Conservation (phyloP, 106 monocot species). For the Dendrobium officinale region DNA sequence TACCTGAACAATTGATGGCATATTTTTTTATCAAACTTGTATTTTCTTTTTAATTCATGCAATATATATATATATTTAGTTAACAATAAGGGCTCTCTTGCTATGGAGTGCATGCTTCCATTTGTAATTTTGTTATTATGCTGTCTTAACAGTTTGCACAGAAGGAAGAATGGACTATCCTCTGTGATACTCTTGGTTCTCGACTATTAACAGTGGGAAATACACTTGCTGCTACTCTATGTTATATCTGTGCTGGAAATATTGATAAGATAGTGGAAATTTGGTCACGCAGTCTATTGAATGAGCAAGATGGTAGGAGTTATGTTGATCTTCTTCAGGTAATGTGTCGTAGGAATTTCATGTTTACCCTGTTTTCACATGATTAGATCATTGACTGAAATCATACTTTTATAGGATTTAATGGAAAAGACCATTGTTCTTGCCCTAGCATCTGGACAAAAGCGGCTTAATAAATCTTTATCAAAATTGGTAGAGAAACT, state of each 20-base stretch:
- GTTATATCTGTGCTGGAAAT: constrained; percentile 96
- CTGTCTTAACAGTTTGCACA: constrained; percentile 60
- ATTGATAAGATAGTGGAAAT: constrained; percentile 95
- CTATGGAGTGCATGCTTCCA: not conserved
- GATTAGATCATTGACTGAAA: not conserved
- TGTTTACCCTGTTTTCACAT: not conserved
- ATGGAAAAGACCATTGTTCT: constrained; percentile 94
- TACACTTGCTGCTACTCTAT: constrained; percentile 87
- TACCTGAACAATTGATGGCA: not conserved
- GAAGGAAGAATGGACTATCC: constrained; percentile 82
- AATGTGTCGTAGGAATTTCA: not conserved
- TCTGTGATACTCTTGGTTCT: constrained; percentile 91
- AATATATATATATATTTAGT: not conserved
- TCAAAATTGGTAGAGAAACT: constrained; percentile 92
- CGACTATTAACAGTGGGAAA: constrained; percentile 60
- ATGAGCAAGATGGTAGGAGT: constrained; percentile 46
- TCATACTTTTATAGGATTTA: constrained; percentile 56
- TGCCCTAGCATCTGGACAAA: constrained; percentile 73
- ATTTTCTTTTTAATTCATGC: not conserved
- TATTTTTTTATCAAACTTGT: not conserved
- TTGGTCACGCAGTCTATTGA: constrained; percentile 70
- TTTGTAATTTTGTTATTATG: not conserved
- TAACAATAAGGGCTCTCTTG: not conserved
- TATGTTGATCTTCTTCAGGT: constrained; percentile 98
- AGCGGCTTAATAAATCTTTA: constrained; percentile 65